A percentile compares a stretch with the other conserved stretches of the same genome.
These are phyloP conservation scores for Colletotrichum higginsianum DNA, from an alignment of 2,329 filamentous ascomycete genomes.

Conservation along the genomic window DNA sequence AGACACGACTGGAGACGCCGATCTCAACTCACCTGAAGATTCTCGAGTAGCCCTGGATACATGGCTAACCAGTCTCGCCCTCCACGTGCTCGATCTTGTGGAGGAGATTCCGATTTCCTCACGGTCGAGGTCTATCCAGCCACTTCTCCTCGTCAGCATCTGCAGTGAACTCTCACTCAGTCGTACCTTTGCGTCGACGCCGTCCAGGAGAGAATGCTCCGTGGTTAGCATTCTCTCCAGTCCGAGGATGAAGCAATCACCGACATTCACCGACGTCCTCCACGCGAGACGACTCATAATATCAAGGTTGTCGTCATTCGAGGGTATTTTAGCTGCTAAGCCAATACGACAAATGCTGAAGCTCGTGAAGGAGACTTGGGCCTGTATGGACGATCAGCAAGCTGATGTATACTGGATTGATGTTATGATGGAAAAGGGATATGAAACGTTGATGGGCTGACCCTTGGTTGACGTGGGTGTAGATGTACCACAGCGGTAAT, in stretches of 20 bases:
- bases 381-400: conserved; percentile 45
- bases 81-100: conserved; percentile 59
- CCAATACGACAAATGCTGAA: conserved; percentile 57
- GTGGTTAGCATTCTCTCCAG: not conserved
- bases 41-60: conserved; percentile 46
- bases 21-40: not conserved
- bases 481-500: too few species aligned
- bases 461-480: too few species aligned
- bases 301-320: conserved; percentile 54
- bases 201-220: not conserved
- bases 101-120: conserved; percentile 60
- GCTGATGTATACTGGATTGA: conserved; percentile 61
- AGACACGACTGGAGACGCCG: conserved; percentile 20
- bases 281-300: conserved; percentile 55
- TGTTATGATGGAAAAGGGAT: conserved; percentile 48
- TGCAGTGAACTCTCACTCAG: conserved; percentile 57
- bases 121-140: conserved; percentile 61
- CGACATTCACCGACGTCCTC: conserved; percentile 50
- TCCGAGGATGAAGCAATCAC: conserved; percentile 48
- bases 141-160: conserved; percentile 59
- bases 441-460: conserved; percentile 46
- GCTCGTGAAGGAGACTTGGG: conserved; percentile 60
- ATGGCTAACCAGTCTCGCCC: conserved; percentile 60
- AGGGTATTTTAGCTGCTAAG: conserved; percentile 56
- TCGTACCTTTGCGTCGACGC: not conserved